Base-by-base conservation (phyloP, 2,329 filamentous ascomycete species). In the Claviceps pazoutovae region DNA sequence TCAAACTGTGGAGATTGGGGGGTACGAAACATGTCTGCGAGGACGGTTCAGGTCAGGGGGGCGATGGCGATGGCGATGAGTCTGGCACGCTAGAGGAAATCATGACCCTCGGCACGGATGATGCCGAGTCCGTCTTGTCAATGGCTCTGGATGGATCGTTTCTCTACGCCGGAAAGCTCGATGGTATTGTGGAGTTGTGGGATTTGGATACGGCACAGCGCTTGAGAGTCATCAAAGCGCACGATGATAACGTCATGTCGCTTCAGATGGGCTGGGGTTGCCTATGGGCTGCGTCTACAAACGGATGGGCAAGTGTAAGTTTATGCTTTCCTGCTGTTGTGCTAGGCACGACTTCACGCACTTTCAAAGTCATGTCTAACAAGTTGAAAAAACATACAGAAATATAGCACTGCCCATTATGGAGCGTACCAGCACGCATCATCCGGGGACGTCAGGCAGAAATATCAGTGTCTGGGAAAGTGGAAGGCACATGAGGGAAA, bases 191-290 rank as follows among this genome's bases (percentile, higher is more conserved):
- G 54, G 91, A 97, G 64, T 80, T 98, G 11, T 98, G 94, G 91
- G 94, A 98, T 64, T 75, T 98, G 14, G 91, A 97, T 63, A 97
- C 93, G 0, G 83, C 85, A 51, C 93, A 98, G 67, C 83, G 93
- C 48, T 76, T 98, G 45, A 79, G 93, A 53, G 89, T 88, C 17
- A 84, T 98, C 62, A 89, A 86, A 62, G 82, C 84, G 1, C 85
- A 89, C 59, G 80, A 79, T 37, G 83, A 83, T 44, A 88, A 97
- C 64, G 80, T 97, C 48, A 88, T 94, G 74, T 84, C 88, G 0
- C 73, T 97, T 44, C 84, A 88, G 56, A 84, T 96, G 66, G 84
- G 86, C 23, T 88, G 87, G 69, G 88, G 89, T 0, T 84, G 85
- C 56, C 74, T 96, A 7, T 93, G 93, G 71, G 91, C 86, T 57